phyloP scores from a whole-genome alignment of 306 rosid genomes.

The Acmispon strigosus region DNA sequence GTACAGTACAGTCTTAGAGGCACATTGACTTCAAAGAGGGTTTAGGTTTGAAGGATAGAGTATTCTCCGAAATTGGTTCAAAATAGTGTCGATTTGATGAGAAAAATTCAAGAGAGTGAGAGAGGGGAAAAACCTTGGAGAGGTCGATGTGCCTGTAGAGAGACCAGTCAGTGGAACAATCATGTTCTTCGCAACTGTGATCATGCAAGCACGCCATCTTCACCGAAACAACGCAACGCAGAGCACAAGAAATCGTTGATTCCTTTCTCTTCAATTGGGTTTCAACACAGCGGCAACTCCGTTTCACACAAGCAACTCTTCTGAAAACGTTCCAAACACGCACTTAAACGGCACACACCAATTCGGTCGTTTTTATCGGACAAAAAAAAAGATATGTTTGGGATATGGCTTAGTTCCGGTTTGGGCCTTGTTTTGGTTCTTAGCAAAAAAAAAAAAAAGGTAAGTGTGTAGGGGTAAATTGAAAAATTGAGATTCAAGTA shows the following conservation, averaged over 20 bases:
- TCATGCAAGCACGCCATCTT: conserved; percentile 92
- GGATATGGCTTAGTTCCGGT: too few species aligned
- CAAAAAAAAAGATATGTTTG: too few species aligned
- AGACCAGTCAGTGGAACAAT: conserved; percentile 90
- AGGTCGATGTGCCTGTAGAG: conserved; percentile 85
- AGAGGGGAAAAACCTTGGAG: conserved; percentile 45
- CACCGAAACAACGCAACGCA: background rate
- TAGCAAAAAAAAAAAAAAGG: too few species aligned
- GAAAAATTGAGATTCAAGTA: too few species aligned
- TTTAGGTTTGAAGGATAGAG: background rate
- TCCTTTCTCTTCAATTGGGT: background rate
- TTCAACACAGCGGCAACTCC: background rate
- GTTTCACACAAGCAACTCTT: too few species aligned
- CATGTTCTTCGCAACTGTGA: conserved; percentile 93
- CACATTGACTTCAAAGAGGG: background rate
- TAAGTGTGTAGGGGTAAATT: too few species aligned
- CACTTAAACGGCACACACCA: too few species aligned
- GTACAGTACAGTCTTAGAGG: background rate
- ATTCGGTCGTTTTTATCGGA: too few species aligned
- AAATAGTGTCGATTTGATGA: too few species aligned
- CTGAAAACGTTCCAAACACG: too few species aligned
- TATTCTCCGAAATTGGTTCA: background rate
- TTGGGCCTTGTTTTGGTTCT: too few species aligned
- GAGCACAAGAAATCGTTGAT: background rate
- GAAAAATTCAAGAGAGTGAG: too few species aligned